phyloP scores from a whole-genome alignment of 306 rosid genomes.

The Castanea mollissima region DNA sequence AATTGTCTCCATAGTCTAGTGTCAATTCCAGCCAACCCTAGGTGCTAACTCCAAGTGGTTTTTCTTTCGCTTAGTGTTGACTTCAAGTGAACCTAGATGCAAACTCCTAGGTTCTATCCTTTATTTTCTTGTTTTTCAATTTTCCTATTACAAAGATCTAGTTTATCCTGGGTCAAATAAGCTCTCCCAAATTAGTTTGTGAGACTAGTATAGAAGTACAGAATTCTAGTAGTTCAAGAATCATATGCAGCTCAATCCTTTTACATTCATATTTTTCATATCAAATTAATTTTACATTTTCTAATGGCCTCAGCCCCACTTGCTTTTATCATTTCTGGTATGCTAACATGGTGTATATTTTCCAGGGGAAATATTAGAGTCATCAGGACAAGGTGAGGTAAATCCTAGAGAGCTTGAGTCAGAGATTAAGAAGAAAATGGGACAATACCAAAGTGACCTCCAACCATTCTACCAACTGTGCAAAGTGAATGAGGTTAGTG shows the following conservation, averaged over 20 bases:
- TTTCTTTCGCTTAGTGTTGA: too few relatives aligned
- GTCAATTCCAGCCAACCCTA: too few relatives aligned
- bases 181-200: too few relatives aligned
- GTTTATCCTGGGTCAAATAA: too few relatives aligned
- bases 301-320: neutral
- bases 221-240: neutral
- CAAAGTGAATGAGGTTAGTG: conserved; percentile 17
- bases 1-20: too few relatives aligned
- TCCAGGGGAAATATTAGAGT: conserved; percentile 18
- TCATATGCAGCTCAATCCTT: neutral
- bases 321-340: neutral
- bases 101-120: too few relatives aligned
- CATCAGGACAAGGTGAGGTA: conserved; percentile 1
- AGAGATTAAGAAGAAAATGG: conserved; percentile 13
- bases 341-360: neutral
- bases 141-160: too few relatives aligned
- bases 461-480: conserved; percentile 7
- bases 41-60: too few relatives aligned
- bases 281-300: neutral
- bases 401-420: conserved; percentile 14
- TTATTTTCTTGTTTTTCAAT: too few relatives aligned
- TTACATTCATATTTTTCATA: neutral
- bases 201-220: too few relatives aligned
- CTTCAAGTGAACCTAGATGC: too few relatives aligned
- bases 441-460: conserved; percentile 11